Percentiles rank a stretch among this genome's conserved stretches.
phyloP scores from a whole-genome alignment of 2,329 filamentous ascomycete species.

The Alternaria ethzedia region DNA sequence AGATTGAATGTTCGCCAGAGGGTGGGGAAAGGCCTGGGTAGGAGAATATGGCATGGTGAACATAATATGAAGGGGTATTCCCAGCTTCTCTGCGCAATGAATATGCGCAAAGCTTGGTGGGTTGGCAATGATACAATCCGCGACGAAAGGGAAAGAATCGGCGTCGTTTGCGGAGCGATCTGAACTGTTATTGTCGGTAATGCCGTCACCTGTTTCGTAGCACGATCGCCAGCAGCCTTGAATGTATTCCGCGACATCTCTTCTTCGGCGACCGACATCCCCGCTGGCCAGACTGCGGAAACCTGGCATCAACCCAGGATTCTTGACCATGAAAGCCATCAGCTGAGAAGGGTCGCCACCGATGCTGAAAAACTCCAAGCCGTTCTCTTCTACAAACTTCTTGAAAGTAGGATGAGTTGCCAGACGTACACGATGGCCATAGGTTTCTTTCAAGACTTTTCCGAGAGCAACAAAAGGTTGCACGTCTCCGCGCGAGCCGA shows the following conservation, averaged over 20 bases:
- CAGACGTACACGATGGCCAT: constrained; percentile 38
- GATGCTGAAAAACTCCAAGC: constrained; percentile 46
- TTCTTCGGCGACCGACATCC: constrained; percentile 40
- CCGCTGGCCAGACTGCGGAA: constrained; percentile 30
- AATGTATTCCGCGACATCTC: constrained; percentile 31
- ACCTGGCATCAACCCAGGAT: constrained; percentile 49
- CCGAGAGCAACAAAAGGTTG: constrained; percentile 67
- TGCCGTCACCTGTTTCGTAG: constrained; percentile 44
- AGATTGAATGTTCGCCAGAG: constrained; percentile 55
- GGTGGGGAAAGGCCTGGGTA: constrained; percentile 56
- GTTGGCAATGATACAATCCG: constrained; percentile 78
- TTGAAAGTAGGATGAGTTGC: constrained; percentile 33
- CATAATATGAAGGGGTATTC: constrained; percentile 79
- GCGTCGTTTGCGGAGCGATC: background rate
- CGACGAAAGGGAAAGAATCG: constrained; percentile 69
- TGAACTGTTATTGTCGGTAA: background rate
- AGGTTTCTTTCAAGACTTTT: constrained; percentile 50
- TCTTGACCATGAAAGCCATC: constrained; percentile 60
- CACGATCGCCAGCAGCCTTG: constrained; percentile 39
- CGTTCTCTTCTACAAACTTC: constrained; percentile 17
- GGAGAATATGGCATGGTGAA: constrained; percentile 62
- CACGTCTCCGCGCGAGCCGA: constrained; percentile 61
- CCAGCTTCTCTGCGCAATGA: constrained; percentile 73
- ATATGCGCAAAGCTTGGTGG: constrained; percentile 78
- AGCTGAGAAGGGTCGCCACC: constrained; percentile 47